Conservation (phyloP, 441 rosid species). For the Syzygium syzygioides region DNA sequence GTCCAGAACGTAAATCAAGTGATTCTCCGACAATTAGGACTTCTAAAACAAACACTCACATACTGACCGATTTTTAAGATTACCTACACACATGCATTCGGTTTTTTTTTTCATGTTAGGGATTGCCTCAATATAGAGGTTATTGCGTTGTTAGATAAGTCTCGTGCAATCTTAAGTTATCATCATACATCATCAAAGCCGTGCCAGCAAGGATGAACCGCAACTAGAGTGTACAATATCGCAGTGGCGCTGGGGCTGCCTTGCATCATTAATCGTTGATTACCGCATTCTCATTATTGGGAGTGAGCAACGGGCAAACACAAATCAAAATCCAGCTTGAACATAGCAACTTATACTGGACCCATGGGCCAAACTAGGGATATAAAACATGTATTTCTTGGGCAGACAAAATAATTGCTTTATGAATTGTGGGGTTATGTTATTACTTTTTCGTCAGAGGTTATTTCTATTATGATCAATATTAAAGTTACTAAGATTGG, state of each 20-base stretch:
- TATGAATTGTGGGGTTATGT: neutral
- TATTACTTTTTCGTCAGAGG: neutral
- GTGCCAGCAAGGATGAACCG: neutral
- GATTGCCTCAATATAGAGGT: neutral
- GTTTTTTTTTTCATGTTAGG: neutral
- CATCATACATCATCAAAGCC: neutral
- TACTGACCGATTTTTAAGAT: neutral
- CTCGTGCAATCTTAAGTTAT: neutral
- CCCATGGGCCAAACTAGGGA: neutral
- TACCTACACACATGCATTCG: neutral
- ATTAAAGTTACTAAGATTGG: neutral
- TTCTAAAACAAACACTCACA: neutral
- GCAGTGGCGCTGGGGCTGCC: neutral
- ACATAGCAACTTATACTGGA: neutral
- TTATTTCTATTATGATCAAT: too few relatives aligned
- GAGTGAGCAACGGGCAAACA: neutral
- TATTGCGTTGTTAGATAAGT: neutral
- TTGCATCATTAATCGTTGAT: neutral
- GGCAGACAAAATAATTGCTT: neutral
- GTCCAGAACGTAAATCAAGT: neutral
- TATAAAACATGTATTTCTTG: neutral
- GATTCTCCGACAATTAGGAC: neutral
- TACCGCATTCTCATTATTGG: neutral
- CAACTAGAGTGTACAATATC: neutral
- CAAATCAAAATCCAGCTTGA: neutral